phyloP scores from a whole-genome alignment of 2,329 filamentous ascomycete genomes.

The Alternaria ventricosa region DNA sequence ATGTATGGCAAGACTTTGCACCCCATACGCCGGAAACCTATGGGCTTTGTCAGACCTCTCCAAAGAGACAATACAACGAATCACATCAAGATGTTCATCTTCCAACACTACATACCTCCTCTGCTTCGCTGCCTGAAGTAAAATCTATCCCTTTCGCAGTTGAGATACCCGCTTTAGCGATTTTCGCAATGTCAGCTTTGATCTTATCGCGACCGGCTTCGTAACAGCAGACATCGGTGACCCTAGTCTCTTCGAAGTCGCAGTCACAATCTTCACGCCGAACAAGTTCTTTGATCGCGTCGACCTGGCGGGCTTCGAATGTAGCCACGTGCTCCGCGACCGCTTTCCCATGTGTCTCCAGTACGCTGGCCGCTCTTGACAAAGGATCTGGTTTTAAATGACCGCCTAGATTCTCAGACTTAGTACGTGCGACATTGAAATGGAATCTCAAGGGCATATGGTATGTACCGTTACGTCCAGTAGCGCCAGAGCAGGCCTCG shows the following conservation, averaged over 20 bases:
- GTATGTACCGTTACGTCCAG: slow-evolving; percentile 59
- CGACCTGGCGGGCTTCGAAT: slow-evolving; percentile 17
- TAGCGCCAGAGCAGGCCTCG: slow-evolving; percentile 59
- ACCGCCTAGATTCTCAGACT: slow-evolving; percentile 1
- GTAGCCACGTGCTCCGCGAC: slow-evolving; percentile 19
- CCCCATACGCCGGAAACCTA: slow-evolving; percentile 16
- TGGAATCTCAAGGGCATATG: background rate
- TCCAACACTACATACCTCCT: slow-evolving; percentile 9
- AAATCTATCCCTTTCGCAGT: slow-evolving; percentile 10
- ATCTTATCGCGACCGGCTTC: slow-evolving; percentile 9
- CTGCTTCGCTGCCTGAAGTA: slow-evolving; percentile 6
- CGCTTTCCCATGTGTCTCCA: slow-evolving; percentile 14
- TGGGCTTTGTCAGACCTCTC: background rate
- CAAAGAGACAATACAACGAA: background rate
- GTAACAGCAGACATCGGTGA: slow-evolving; percentile 15
- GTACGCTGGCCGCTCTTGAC: slow-evolving; percentile 12
- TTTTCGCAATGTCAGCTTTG: slow-evolving; percentile 5
- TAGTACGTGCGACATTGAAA: background rate
- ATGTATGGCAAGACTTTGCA: slow-evolving; percentile 17
- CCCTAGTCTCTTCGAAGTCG: slow-evolving; percentile 19
- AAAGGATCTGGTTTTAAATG: slow-evolving; percentile 48
- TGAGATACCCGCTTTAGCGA: slow-evolving; percentile 10
- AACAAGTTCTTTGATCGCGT: slow-evolving; percentile 13
- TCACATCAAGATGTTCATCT: background rate
- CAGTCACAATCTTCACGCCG: slow-evolving; percentile 13